Conservation (phyloP, 1,139 yeast species). For the Yamadazyma blattariae region DNA sequence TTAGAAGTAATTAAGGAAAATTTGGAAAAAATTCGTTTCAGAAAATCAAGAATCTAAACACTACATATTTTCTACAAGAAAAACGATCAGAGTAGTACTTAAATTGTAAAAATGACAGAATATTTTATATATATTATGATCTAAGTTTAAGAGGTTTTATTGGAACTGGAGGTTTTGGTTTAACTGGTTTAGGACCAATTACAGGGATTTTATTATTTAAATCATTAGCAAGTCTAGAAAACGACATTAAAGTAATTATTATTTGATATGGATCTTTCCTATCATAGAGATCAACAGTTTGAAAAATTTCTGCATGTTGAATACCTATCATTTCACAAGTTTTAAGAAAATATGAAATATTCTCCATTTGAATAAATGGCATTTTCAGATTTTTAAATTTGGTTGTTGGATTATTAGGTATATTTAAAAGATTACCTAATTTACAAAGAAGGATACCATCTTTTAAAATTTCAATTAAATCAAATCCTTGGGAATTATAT, state of each 20-base stretch:
- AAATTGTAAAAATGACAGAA: no score
- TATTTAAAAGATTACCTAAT: slow-evolving; percentile 36
- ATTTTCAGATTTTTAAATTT: slow-evolving; percentile 63
- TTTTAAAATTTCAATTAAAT: slow-evolving; percentile 52
- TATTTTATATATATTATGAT: neutral
- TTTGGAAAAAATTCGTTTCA: no score
- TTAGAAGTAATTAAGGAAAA: no score
- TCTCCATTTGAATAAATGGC: slow-evolving; percentile 91
- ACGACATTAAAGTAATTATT: slow-evolving; percentile 66
- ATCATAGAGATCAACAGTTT: slow-evolving; percentile 78
- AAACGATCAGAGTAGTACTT: no score
- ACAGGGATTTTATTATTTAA: slow-evolving; percentile 31
- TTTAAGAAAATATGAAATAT: slow-evolving; percentile 67
- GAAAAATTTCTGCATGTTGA: slow-evolving; percentile 81
- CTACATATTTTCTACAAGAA: no score
- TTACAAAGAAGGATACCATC: slow-evolving; percentile 67
- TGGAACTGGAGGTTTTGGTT: slow-evolving; percentile 37
- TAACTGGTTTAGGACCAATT: slow-evolving; percentile 37
- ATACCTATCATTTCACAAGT: slow-evolving; percentile 64
- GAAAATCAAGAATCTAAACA: no score
- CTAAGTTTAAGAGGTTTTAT: slow-evolving; percentile 25
- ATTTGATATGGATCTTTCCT: slow-evolving; percentile 76
- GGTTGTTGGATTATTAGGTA: slow-evolving; percentile 35
- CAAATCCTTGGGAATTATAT: slow-evolving; percentile 16
- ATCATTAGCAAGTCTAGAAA: slow-evolving; percentile 51